A percentile compares a stretch with the other conserved stretches of the same genome.
Conservation (phyloP, 176 grass and related monocot species). For the Saccharum spontaneum region DNA sequence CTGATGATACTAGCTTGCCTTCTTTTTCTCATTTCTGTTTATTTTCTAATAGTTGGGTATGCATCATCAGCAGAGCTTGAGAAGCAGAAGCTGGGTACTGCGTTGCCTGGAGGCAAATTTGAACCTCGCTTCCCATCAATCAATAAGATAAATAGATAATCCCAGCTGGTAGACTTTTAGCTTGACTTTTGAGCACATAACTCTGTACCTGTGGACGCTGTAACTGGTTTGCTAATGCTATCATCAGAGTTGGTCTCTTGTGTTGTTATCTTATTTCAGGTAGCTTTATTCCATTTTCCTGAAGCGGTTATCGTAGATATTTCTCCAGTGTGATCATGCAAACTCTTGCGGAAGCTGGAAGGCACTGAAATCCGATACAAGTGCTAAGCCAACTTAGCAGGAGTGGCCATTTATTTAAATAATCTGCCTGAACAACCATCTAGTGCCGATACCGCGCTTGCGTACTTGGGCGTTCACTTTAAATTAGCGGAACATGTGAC, state of each 20-base stretch:
- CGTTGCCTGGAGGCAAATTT: neutral
- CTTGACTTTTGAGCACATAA: conserved; percentile 16
- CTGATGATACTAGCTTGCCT: neutral
- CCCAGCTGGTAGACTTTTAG: conserved; percentile 9
- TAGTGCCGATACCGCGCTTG: neutral
- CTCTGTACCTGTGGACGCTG: conserved; percentile 15
- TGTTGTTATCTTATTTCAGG: neutral
- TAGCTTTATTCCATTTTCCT: neutral
- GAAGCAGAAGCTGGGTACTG: conserved; percentile 9
- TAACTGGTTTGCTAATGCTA: neutral
- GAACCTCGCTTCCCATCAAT: neutral
- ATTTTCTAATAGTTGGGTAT: neutral
- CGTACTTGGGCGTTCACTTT: neutral
- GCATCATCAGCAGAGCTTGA: conserved; percentile 12
- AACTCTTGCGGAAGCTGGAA: neutral
- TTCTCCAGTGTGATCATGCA: neutral
- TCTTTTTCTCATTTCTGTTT: neutral
- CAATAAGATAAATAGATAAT: conserved; percentile 27
- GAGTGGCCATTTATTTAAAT: neutral
- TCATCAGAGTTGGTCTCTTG: neutral
- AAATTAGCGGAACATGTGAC: neutral
- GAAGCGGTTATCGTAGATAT: neutral
- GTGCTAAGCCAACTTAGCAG: neutral
- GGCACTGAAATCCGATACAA: neutral
- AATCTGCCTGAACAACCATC: neutral